Evolutionary conservation across 768 basidiomycete species (phyloP), one percentile per base, ranked within the genome.

Genomic region (Asterophora lycoperdoides): DNA sequence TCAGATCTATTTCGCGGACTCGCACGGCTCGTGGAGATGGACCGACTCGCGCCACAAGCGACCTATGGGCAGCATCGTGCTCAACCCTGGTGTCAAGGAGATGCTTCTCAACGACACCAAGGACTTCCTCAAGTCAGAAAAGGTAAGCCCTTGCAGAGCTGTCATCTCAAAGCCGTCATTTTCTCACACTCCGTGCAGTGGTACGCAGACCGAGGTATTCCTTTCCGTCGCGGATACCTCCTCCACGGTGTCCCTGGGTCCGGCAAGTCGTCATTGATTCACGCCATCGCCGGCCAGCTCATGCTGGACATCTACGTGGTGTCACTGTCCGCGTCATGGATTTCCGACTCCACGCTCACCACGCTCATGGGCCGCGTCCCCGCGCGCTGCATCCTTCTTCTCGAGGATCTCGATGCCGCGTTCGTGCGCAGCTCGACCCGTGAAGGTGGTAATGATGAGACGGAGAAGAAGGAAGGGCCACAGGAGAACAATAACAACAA

Each of bases 131-230:
- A 82, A 80, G 57, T 84, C 83, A 49, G 89, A 92, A 66, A 89
- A 88, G 78, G 86, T 78, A 61, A 46, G 67, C 41, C 9, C 18
- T 32, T 7, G 5, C 23, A 6, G 11, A 26, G 15, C 28, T 29
- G 30, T 9, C 30, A 32, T 32, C 9, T 13, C 30, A 32, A 32
- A 32, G 13, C 13, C 30, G 30, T 32, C 29, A n/a, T 10, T 29
- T 32, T 32, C 30, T 32, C 30, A 32, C 8, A 10, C 30, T 13
- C 36, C 46, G 28, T 5, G 29, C 20, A 89, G 81, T 93, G 91
- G 91, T 93, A 93, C 57, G 87, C 88, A n/a, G 87, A 91, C 65
- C 84, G 91, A 58, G 91, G 91, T 43, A 92, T 93, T 56, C 91
- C 91, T 26, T 93, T 89, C 79, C 86, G 91, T 46, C 80, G 91